A percentile compares a stretch with the other conserved stretches of the same genome.
phyloP scores from a whole-genome alignment of 768 basidiomycete species.

The Leucocoprinus sp. region DNA sequence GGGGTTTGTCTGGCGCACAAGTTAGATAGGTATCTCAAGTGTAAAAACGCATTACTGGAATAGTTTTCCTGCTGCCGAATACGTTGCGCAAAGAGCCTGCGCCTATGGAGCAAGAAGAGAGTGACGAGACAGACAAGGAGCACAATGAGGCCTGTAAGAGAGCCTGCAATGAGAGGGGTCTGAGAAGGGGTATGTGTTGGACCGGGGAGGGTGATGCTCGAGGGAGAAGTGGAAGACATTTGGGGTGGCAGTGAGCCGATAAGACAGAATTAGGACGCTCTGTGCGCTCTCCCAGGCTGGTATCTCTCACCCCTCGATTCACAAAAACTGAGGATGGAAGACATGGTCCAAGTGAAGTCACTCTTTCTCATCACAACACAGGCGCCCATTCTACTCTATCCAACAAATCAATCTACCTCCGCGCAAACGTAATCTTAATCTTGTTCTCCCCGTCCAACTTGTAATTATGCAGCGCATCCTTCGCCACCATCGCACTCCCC shows the following conservation, averaged over 20 bases:
- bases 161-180: slow-evolving; percentile 6
- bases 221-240: no score
- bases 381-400: neutral
- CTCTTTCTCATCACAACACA: slow-evolving; percentile 1
- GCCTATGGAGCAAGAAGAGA: neutral
- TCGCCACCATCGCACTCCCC: slow-evolving; percentile 80
- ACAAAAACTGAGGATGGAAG: neutral
- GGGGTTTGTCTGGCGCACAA: no score
- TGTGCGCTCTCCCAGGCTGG: neutral
- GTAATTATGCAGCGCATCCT: slow-evolving; percentile 96
- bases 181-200: neutral
- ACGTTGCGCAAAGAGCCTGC: neutral
- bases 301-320: neutral
- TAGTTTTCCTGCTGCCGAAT: no score
- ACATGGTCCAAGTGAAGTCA: slow-evolving; percentile 1
- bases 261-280: slow-evolving; percentile 8
- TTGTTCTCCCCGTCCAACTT: slow-evolving; percentile 96
- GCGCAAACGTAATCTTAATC: slow-evolving; percentile 87
- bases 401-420: slow-evolving; percentile 53
- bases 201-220: neutral
- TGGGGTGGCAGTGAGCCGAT: slow-evolving; percentile 11
- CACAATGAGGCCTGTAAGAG: slow-evolving; percentile 1
- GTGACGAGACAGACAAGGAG: neutral
- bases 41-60: no score
- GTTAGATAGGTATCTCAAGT: no score